Evolutionary conservation across 257 asterid genomes (phyloP).

Genomic region (Anisodus tanguticus): DNA sequence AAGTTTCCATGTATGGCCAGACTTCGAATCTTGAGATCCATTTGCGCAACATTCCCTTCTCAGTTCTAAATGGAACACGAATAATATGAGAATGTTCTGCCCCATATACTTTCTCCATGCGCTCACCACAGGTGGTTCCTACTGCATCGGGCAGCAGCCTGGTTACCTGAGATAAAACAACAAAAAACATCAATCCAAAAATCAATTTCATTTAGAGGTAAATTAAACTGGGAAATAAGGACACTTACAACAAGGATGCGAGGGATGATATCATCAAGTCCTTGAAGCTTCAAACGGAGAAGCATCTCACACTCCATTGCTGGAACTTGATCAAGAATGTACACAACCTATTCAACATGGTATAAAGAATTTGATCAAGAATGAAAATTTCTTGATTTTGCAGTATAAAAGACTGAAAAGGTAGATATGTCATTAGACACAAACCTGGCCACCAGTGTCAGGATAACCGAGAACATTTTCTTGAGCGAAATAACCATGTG

Average conservation of each 20-base stretch:
- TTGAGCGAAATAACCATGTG: constrained; percentile 53
- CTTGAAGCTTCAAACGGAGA: constrained; percentile 45
- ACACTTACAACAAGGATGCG: constrained; percentile 45
- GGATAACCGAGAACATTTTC: constrained; percentile 50
- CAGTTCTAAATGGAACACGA: constrained; percentile 49
- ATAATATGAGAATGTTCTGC: constrained; percentile 44
- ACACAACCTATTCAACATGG: constrained; percentile 39
- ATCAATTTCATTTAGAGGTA: not conserved
- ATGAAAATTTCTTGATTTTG: not conserved
- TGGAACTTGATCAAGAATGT: constrained; percentile 51
- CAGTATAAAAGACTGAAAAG: not conserved
- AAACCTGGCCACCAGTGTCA: constrained; percentile 51
- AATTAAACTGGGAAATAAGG: not conserved
- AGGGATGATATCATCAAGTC: constrained; percentile 43
- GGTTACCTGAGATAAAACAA: constrained; percentile 35
- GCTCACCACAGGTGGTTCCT: constrained; percentile 48
- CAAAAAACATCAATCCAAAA: not conserved
- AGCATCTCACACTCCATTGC: constrained; percentile 48
- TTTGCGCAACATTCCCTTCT: constrained; percentile 42
- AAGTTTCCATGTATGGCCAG: constrained; percentile 52
- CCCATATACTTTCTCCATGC: constrained; percentile 44
- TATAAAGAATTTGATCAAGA: not conserved
- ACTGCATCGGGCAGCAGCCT: constrained; percentile 50
- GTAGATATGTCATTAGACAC: not conserved
- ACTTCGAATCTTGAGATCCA: constrained; percentile 52